phyloP scores from a whole-genome alignment of 2,329 filamentous ascomycete genomes.

The Fusarium dimerum region DNA sequence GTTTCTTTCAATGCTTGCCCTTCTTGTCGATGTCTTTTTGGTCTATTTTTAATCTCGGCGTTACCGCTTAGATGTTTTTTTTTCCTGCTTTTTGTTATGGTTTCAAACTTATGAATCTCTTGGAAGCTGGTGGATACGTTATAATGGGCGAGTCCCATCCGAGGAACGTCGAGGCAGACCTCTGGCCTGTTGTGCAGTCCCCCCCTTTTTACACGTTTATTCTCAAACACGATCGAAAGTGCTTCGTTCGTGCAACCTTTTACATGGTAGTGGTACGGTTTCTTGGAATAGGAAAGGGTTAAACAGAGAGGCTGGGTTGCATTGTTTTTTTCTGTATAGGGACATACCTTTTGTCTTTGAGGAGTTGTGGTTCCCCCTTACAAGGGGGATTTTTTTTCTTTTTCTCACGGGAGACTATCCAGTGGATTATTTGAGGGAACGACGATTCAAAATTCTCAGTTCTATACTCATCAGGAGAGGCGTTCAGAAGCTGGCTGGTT shows the following conservation, averaged over 20 bases:
- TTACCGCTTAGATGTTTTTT: slow-evolving; percentile 11
- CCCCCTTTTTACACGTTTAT: slow-evolving; percentile 29
- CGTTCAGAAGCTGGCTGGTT: neutral
- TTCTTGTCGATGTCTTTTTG: slow-evolving; percentile 9
- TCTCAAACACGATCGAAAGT: slow-evolving; percentile 30
- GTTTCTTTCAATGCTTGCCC: neutral
- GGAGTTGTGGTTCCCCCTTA: neutral
- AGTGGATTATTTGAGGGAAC: neutral
- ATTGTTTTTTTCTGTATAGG: slow-evolving; percentile 3
- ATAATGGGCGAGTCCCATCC: slow-evolving; percentile 15
- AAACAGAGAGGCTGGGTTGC: slow-evolving; percentile 1
- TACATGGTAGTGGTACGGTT: slow-evolving; percentile 5
- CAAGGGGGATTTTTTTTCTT: too few species aligned
- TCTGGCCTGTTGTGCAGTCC: slow-evolving; percentile 16
- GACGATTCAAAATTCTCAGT: neutral
- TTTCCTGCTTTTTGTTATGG: slow-evolving; percentile 12
- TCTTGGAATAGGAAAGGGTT: neutral
- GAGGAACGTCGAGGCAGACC: slow-evolving; percentile 15
- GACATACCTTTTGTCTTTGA: neutral
- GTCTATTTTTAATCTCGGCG: slow-evolving; percentile 22
- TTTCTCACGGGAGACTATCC: too few species aligned
- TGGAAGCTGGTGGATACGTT: slow-evolving; percentile 26
- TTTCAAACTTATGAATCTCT: slow-evolving; percentile 23
- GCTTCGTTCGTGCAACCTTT: slow-evolving; percentile 27
- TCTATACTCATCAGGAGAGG: neutral